phyloP scores from a whole-genome alignment of 202 grass and related monocot genomes.

The Sporobolus alterniflorus region DNA sequence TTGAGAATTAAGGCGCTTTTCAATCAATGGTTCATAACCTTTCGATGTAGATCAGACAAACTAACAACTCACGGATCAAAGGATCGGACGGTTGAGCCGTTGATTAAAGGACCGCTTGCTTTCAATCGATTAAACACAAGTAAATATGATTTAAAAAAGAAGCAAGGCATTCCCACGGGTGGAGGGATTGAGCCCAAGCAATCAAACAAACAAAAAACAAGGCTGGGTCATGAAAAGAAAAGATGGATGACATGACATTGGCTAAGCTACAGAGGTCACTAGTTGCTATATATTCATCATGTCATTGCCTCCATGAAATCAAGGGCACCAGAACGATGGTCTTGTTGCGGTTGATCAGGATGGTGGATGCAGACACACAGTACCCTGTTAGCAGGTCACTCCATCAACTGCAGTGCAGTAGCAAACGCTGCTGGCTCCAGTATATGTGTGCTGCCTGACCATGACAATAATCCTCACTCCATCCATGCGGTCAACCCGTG shows the following conservation, averaged over 20 bases:
- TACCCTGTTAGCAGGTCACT: neutral
- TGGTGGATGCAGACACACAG: neutral
- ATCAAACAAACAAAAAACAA: neutral
- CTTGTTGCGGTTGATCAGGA: neutral
- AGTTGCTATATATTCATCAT: neutral
- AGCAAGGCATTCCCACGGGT: neutral
- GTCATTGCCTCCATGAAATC: neutral
- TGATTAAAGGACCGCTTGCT: too few species aligned
- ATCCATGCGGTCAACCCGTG: neutral
- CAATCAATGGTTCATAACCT: too few species aligned
- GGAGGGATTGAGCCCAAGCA: neutral
- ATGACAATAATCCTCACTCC: neutral
- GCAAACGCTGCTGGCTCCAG: neutral
- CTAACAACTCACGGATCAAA: too few species aligned
- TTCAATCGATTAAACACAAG: too few species aligned
- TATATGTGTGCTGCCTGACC: neutral
- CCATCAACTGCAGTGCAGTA: neutral
- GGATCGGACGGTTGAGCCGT: too few species aligned
- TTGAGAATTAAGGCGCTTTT: too few species aligned
- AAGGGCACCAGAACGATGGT: neutral
- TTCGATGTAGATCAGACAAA: too few species aligned
- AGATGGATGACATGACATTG: conserved; percentile 7
- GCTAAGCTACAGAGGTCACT: neutral
- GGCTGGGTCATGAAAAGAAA: neutral
- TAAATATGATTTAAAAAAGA: too few species aligned